Percentiles rank a stretch among this genome's conserved stretches.
Conservation (phyloP, 2,329 filamentous ascomycete species). For the Penicillium sp. region DNA sequence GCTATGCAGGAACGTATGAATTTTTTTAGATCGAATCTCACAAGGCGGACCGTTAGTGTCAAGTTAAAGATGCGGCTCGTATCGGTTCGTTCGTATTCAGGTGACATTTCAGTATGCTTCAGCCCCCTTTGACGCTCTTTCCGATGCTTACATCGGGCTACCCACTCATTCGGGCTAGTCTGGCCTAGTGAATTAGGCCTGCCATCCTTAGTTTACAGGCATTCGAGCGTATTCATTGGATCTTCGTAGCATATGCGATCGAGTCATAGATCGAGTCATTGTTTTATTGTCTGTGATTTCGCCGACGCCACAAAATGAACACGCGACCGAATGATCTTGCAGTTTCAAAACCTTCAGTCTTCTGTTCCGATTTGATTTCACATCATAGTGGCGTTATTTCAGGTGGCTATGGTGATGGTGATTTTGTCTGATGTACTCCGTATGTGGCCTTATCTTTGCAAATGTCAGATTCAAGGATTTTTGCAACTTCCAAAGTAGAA, state of each 20-base stretch:
- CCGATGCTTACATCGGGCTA: neutral
- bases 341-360: too few relatives aligned
- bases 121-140: neutral
- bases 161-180: neutral
- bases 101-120: neutral
- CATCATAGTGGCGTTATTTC: too few relatives aligned
- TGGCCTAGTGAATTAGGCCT: neutral
- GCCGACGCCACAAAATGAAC: neutral
- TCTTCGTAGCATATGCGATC: neutral
- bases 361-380: too few relatives aligned
- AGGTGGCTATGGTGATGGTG: too few relatives aligned
- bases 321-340: neutral
- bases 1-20: neutral
- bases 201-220: neutral
- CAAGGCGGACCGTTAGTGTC: neutral
- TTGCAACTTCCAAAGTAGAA: too few relatives aligned
- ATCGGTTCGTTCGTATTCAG: neutral
- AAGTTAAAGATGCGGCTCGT: neutral
- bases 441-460: too few relatives aligned
- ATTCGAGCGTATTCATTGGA: neutral
- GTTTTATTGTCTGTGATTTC: neutral
- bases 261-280: neutral
- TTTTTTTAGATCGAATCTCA: neutral
- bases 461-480: too few relatives aligned
- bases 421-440: too few relatives aligned